Evolutionary conservation across 495 filamentous ascomycete genomes (phyloP).

Genomic region (Hypoxylon intermedium): DNA sequence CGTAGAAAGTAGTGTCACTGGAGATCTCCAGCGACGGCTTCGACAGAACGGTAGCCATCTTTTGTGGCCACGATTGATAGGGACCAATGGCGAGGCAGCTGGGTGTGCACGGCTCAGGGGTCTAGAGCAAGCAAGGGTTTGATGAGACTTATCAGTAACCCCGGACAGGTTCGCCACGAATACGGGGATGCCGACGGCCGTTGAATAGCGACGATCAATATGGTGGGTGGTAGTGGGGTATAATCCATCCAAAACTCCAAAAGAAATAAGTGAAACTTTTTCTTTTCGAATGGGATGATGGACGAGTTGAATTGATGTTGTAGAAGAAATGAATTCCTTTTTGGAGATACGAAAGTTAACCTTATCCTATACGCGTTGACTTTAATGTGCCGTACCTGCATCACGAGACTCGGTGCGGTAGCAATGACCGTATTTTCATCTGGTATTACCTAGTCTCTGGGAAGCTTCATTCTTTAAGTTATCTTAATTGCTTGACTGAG

Average conservation of each 20-base stretch:
- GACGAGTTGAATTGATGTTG: slow-evolving; percentile 14
- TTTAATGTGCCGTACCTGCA: too few species aligned
- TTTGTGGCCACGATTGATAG: slow-evolving; percentile 21
- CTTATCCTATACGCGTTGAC: too few species aligned
- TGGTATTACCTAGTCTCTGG: not conserved
- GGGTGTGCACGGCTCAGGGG: slow-evolving; percentile 35
- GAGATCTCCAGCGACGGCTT: slow-evolving; percentile 36
- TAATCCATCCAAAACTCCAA: slow-evolving; percentile 10
- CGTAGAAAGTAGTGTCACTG: slow-evolving; percentile 28
- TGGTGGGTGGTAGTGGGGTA: slow-evolving; percentile 14
- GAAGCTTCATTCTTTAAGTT: slow-evolving; percentile 1
- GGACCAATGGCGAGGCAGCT: slow-evolving; percentile 30
- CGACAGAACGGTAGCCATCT: slow-evolving; percentile 33
- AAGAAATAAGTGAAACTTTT: slow-evolving; percentile 4
- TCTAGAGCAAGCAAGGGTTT: slow-evolving; percentile 35
- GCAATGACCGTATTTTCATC: too few species aligned
- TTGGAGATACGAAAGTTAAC: too few species aligned
- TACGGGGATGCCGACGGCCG: slow-evolving; percentile 16
- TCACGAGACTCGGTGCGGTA: too few species aligned
- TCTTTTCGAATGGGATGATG: slow-evolving; percentile 22
- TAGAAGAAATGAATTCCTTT: slow-evolving; percentile 5
- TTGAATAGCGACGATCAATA: slow-evolving; percentile 18
- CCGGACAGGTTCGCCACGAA: slow-evolving; percentile 11
- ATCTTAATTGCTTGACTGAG: not conserved
- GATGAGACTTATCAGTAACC: slow-evolving; percentile 26